Evolutionary conservation across 371 early-diverging fungal genomes (phyloP).

Genomic region (Lichtheimia ramosa): DNA sequence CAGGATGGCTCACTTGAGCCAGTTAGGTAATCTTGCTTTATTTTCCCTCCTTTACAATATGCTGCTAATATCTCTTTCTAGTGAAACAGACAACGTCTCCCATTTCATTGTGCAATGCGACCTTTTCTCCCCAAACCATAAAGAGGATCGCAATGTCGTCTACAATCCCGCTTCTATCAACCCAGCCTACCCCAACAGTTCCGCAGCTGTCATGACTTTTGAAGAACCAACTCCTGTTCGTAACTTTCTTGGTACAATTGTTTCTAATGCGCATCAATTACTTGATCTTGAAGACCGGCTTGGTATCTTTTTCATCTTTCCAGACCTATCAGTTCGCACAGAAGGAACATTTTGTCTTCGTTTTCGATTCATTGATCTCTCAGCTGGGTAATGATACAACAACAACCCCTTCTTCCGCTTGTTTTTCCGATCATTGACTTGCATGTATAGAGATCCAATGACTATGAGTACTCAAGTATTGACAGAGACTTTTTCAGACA

Average conservation of each 20-base stretch:
- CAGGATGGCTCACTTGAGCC: slow-evolving; percentile 9
- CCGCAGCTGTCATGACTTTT: slow-evolving; percentile 17
- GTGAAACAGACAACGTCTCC: slow-evolving; percentile 14
- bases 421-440: slow-evolving; percentile 21
- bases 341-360: slow-evolving; percentile 44
- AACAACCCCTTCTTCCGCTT: slow-evolving; percentile 13
- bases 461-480: slow-evolving; percentile 31
- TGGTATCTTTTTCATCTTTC: slow-evolving; percentile 59
- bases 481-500: slow-evolving; percentile 32
- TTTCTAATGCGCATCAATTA: slow-evolving; percentile 23
- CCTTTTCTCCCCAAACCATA: slow-evolving; percentile 12
- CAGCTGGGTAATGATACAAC: slow-evolving; percentile 25
- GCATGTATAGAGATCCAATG: slow-evolving; percentile 21
- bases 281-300: slow-evolving; percentile 27
- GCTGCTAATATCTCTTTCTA: not conserved
- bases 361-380: slow-evolving; percentile 35
- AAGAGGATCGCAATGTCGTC: slow-evolving; percentile 15
- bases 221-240: slow-evolving; percentile 20
- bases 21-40: slow-evolving; percentile 9
- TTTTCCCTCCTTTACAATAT: not conserved
- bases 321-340: slow-evolving; percentile 46
- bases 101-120: slow-evolving; percentile 21
- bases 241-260: slow-evolving; percentile 17
- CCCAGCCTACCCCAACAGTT: slow-evolving; percentile 18
- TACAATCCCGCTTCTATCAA: slow-evolving; percentile 21